Conservation (phyloP, 106 monocot species). For the Triglochin maritima region DNA sequence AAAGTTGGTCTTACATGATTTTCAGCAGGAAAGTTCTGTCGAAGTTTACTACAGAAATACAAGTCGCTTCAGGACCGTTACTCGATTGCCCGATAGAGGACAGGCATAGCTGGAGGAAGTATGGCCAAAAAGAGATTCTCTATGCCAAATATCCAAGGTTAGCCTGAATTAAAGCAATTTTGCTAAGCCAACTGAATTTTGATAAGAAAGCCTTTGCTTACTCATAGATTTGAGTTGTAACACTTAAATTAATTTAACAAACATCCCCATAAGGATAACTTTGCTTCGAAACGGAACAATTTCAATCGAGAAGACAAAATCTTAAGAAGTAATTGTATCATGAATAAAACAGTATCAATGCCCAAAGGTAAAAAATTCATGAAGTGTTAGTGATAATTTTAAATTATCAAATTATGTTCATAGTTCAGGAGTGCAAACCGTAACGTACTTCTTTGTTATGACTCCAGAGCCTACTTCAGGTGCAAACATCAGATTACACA, state of each 20-base stretch:
- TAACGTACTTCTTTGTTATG: neutral
- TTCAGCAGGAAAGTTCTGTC: conserved; percentile 22
- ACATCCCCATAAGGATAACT: neutral
- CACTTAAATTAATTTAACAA: too few species aligned
- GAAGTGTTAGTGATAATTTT: too few species aligned
- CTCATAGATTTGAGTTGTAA: too few species aligned
- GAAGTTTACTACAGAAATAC: conserved; percentile 14
- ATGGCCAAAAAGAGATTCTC: conserved; percentile 55
- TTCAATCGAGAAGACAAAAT: too few species aligned
- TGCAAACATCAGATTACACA: conserved; percentile 28
- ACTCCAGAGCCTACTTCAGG: conserved; percentile 42
- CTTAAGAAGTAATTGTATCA: too few species aligned
- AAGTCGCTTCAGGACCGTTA: conserved; percentile 6
- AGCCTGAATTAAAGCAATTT: neutral
- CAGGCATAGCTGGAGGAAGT: conserved; percentile 56
- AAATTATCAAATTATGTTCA: too few species aligned
- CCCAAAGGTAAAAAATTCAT: too few species aligned
- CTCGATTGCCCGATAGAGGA: conserved; percentile 22
- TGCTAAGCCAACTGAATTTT: neutral
- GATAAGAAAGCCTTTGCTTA: too few species aligned
- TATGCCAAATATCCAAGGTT: conserved; percentile 46
- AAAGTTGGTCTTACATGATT: neutral
- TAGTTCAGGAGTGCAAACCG: too few species aligned
- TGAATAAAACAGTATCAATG: too few species aligned
- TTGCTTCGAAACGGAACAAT: neutral